Evolutionary conservation across 257 asterid species (phyloP), one percentile per base, ranked within the genome.

Genomic region (Cordia subcordata): DNA sequence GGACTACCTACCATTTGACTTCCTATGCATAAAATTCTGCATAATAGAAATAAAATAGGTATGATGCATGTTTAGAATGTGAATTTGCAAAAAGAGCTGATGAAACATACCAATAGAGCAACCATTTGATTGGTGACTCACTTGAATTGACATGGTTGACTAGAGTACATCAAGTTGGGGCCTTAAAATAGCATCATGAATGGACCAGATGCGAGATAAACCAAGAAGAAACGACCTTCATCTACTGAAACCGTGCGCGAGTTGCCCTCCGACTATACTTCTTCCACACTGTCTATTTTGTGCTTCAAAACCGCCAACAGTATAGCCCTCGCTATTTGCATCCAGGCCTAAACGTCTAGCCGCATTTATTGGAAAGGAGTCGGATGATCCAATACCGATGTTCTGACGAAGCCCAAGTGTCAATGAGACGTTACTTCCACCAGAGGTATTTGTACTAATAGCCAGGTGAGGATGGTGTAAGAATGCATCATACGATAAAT

Each of bases 321-420:
- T 70, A n/a, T 72, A 84, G 17, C 80, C 89, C 23, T 72, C 93
- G 0, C 75, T 77, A 0, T 68, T 79, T 5, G 82, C 64, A 23
- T 91, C 93, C 32, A 92, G 77, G 13, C 99, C 96, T 13, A 88
- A 86, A 0, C 91, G 93, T 18, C 95, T 85, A 18, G 96, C 99
- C 1, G 94, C 96, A 27, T 68, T 81, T 23, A 84, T 62, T 0
- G 96, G 93, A 61, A 82, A 88, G 1, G 90, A 57, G 11, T 85
- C 94, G 0, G 90, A 20, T 54, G 86, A 23, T 11, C 88, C 95
- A 19, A 82, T 45, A 1, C 83, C 75, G 16, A 83, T 64, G 35
- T 74, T 82, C 65, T 92, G 99, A 61, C 86, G 95, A 35, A 92
- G 96, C 14, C 99, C 99, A 3, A 92, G 68, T 0, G 99, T 92